phyloP scores from a whole-genome alignment of 2,329 filamentous ascomycete species.

The Verruconis gallopava region DNA sequence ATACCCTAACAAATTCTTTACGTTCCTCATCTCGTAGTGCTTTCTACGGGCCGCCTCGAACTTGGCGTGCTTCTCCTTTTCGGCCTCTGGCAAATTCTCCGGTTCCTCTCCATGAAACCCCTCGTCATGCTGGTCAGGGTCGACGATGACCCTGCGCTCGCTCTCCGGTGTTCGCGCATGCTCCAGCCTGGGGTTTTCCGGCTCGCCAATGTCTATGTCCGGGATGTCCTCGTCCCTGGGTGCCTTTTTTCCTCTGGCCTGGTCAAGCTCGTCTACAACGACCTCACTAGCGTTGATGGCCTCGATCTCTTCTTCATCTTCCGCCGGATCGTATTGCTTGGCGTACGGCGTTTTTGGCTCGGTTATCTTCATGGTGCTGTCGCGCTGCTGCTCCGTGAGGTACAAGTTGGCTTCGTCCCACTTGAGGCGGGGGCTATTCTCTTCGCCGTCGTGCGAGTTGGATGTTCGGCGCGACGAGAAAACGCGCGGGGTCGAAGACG shows the following conservation, averaged over 20 bases:
- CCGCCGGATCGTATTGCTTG: constrained; percentile 75
- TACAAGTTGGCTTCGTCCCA: constrained; percentile 99
- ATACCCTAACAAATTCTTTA: constrained; percentile 73
- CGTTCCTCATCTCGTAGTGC: constrained; percentile 97
- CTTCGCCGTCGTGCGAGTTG: constrained; percentile 39
- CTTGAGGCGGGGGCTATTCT: constrained; percentile 65
- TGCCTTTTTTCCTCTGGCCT: constrained; percentile 33
- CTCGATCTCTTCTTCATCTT: constrained; percentile 65
- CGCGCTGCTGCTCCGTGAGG: constrained; percentile 90
- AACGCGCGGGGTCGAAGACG: constrained; percentile 58
- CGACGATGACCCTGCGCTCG: constrained; percentile 74
- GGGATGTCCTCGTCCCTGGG: constrained; percentile 68
- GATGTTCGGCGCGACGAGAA: constrained; percentile 63
- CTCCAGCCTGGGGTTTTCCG: constrained; percentile 43
- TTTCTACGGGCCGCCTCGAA: constrained; percentile 89
- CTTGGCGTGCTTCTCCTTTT: constrained; percentile 77
- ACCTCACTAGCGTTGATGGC: constrained; percentile 58
- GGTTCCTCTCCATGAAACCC: constrained; percentile 48
- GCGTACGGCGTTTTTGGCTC: constrained; percentile 98
- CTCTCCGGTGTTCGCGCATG: constrained; percentile 27
- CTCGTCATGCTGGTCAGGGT: constrained; percentile 30
- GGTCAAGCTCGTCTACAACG: constrained; percentile 55
- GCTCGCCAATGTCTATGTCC: constrained; percentile 80
- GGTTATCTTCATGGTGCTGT: constrained; percentile 95
- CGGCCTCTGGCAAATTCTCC: constrained; percentile 45